Percentiles rank a stretch among this genome's conserved stretches.
Conservation (phyloP, 495 filamentous ascomycete species). For the Penicillium diatomitis region DNA sequence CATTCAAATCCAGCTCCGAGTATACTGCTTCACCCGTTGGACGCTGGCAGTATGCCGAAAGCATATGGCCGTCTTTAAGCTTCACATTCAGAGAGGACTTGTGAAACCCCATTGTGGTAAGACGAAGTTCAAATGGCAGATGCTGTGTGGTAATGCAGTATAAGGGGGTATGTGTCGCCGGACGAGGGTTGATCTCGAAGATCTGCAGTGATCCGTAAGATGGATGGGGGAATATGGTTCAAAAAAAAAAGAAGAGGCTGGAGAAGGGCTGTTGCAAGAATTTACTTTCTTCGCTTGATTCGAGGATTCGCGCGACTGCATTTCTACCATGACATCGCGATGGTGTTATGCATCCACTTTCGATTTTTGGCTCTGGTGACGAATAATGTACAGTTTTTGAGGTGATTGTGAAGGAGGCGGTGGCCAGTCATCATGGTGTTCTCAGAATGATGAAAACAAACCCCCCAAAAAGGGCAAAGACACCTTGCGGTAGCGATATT, state of each 20-base stretch:
- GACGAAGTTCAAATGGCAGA: background rate
- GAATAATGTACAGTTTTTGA: background rate
- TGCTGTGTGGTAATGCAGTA: too few relatives aligned
- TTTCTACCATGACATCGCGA: constrained; percentile 11
- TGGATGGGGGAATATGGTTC: too few relatives aligned
- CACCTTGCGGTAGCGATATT: background rate
- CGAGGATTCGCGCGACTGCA: background rate
- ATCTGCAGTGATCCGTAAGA: too few relatives aligned
- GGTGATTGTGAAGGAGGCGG: background rate
- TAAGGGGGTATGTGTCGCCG: too few relatives aligned
- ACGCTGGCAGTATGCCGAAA: constrained; percentile 14
- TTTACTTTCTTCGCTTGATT: too few relatives aligned
- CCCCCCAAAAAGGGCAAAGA: background rate
- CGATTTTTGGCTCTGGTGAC: background rate
- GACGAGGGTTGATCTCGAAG: too few relatives aligned
- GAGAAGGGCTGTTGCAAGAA: too few relatives aligned
- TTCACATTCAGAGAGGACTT: constrained; percentile 16
- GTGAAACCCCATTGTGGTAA: constrained; percentile 18
- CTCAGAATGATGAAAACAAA: constrained; percentile 11
- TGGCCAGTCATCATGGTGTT: constrained; percentile 15
- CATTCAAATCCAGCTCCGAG: constrained; percentile 18
- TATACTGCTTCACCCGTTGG: constrained; percentile 13
- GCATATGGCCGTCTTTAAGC: constrained; percentile 14
- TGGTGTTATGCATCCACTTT: background rate
- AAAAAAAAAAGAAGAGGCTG: too few relatives aligned